phyloP scores from a whole-genome alignment of 352 stramenopile species.

The Phytopythium delawarense region DNA sequence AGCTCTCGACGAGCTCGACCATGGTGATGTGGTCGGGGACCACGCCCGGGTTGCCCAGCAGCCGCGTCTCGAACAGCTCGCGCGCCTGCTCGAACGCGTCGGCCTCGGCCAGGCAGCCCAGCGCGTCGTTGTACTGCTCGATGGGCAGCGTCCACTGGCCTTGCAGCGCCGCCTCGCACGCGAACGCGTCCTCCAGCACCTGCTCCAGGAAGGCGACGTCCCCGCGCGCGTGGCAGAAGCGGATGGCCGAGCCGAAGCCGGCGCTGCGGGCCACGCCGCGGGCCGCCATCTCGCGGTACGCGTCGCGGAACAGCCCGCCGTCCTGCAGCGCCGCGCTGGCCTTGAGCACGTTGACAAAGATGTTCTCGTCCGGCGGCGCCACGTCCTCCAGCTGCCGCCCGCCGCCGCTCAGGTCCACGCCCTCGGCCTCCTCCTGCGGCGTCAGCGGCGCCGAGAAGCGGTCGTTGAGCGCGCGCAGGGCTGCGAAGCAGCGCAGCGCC shows the following conservation, averaged over 20 bases:
- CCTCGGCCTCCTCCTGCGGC: constrained; percentile 7
- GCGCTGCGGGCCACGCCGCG: constrained; percentile 45
- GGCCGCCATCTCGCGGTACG: constrained; percentile 48
- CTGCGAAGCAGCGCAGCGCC: constrained; percentile 50
- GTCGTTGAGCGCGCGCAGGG: constrained; percentile 13
- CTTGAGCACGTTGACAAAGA: constrained; percentile 76
- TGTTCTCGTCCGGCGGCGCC: constrained; percentile 61
- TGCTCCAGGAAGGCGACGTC: constrained; percentile 54
- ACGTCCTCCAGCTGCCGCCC: constrained; percentile 13
- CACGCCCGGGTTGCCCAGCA: constrained; percentile 53
- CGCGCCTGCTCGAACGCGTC: constrained; percentile 43
- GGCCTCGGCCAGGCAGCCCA: constrained; percentile 59
- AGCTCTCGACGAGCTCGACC: constrained; percentile 71
- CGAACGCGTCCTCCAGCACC: constrained; percentile 52
- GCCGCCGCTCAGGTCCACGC: not conserved
- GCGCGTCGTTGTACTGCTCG: constrained; percentile 75
- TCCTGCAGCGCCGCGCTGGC: constrained; percentile 36
- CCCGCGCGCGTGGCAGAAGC: constrained; percentile 44
- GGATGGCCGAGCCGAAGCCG: constrained; percentile 66
- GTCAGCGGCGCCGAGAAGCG: constrained; percentile 15
- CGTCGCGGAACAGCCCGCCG: constrained; percentile 36
- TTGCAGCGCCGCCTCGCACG: constrained; percentile 32
- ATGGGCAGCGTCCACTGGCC: constrained; percentile 55
- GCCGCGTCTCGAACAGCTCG: constrained; percentile 50
- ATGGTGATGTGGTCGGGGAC: constrained; percentile 69